Percentiles rank a stretch among this genome's conserved stretches.
These are phyloP conservation scores for Immersiella caudata DNA, from an alignment of 495 filamentous ascomycete genomes.

Conservation along the genomic window DNA sequence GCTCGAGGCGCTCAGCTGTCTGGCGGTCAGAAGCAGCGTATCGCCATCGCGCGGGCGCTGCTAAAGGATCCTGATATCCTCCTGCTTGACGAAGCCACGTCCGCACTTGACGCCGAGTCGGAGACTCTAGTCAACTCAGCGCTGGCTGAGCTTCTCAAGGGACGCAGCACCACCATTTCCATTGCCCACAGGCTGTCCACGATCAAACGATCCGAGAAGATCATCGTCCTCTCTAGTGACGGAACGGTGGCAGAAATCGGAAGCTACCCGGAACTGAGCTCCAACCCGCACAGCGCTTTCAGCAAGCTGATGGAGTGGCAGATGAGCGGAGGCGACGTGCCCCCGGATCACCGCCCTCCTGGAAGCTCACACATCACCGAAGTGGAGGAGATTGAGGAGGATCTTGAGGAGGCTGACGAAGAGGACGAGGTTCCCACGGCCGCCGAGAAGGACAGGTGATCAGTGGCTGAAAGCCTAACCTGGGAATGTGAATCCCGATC, in stretches of 20 bases:
- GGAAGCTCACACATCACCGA: constrained; percentile 43
- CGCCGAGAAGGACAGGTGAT: constrained; percentile 22
- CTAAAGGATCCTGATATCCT: constrained; percentile 96
- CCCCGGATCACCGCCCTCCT: constrained; percentile 25
- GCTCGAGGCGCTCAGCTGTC: constrained; percentile 91
- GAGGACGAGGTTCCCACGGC: constrained; percentile 29
- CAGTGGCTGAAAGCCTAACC: neutral
- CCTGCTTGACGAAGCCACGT: constrained; percentile 93
- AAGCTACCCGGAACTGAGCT: constrained; percentile 74
- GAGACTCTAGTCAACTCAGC: constrained; percentile 95
- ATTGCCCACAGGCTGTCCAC: constrained; percentile 95
- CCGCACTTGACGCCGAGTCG: constrained; percentile 93
- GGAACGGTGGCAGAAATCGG: constrained; percentile 90
- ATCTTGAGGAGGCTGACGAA: constrained; percentile 44
- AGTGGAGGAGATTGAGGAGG: constrained; percentile 49
- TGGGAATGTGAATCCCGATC: neutral
- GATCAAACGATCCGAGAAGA: constrained; percentile 90
- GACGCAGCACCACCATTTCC: constrained; percentile 91
- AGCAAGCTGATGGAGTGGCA: constrained; percentile 99
- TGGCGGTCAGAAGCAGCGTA: constrained; percentile 96
- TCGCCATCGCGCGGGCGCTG: constrained; percentile 92
- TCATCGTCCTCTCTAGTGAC: constrained; percentile 83
- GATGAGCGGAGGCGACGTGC: constrained; percentile 77
- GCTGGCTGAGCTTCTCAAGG: constrained; percentile 74
- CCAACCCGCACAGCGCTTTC: constrained; percentile 76